Evolutionary conservation across 169 alveolate genomes (phyloP).

Genomic region (Plasmodium billcollinsi): DNA sequence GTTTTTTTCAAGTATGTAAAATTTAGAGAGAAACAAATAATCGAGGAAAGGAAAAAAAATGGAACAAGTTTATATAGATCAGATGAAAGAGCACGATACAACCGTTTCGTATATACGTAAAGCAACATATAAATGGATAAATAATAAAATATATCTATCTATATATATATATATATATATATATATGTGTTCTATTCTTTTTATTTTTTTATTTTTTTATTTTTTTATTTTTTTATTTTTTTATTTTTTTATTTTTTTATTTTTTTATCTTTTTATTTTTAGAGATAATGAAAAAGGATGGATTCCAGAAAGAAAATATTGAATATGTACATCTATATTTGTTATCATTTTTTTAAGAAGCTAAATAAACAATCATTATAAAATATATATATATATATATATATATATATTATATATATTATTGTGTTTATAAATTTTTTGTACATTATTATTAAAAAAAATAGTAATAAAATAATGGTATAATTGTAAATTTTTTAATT

Average conservation of each 20-base stretch:
- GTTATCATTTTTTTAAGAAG: conserved; percentile 4
- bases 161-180: too few species aligned
- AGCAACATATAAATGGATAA: background rate
- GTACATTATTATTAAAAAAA: too few species aligned
- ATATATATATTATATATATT: background rate
- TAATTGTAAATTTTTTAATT: background rate
- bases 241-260: conserved; percentile 2
- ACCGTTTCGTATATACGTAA: conserved; percentile 60
- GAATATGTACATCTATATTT: background rate
- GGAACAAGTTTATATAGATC: conserved; percentile 69
- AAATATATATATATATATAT: background rate
- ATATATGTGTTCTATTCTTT: background rate
- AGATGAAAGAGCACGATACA: conserved; percentile 73
- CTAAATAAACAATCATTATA: background rate
- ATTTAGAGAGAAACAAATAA: conserved; percentile 58
- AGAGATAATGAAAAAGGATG: conserved; percentile 64
- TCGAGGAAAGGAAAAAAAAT: conserved; percentile 58
- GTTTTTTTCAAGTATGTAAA: conserved; percentile 58
- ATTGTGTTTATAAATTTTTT: background rate
- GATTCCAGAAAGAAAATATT: conserved; percentile 51
- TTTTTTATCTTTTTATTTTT: background rate
- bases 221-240: conserved; percentile 11
- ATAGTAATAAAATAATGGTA: too few species aligned
- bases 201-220: conserved; percentile 3
- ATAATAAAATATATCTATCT: background rate